Percentiles rank a stretch among this genome's conserved stretches.
Conservation (phyloP, 202 grass and related monocot genomes). For the Elaeis oleifera region DNA sequence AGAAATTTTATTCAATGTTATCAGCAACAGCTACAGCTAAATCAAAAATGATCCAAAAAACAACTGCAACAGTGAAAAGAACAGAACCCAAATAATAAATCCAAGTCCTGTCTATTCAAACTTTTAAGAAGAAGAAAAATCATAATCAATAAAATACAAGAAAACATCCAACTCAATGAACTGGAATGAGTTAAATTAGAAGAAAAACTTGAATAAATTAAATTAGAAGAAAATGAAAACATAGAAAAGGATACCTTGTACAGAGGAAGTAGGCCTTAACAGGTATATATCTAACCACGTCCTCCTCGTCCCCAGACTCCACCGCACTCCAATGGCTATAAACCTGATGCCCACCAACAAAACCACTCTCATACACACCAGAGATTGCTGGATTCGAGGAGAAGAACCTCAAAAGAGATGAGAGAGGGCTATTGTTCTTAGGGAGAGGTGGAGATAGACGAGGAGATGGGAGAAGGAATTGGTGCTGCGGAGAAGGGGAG, state of each 20-base stretch:
- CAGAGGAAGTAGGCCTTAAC: slow-evolving; percentile 89
- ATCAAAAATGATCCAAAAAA: neutral
- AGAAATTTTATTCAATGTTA: no score
- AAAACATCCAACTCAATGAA: no score
- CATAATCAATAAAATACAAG: neutral
- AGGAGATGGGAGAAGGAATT: neutral
- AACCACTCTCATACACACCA: slow-evolving; percentile 14
- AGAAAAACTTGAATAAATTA: neutral
- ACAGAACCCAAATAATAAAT: neutral
- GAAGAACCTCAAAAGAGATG: slow-evolving; percentile 20
- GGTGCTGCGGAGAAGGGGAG: slow-evolving; percentile 1
- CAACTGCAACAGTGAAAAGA: neutral
- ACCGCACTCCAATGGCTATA: neutral
- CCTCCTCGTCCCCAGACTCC: slow-evolving; percentile 22
- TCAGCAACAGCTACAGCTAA: neutral
- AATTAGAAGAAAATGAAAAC: neutral
- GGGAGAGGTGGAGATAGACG: neutral
- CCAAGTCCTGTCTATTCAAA: neutral
- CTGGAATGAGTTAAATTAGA: neutral
- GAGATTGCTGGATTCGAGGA: slow-evolving; percentile 12
- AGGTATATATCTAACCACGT: slow-evolving; percentile 52
- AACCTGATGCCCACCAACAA: slow-evolving; percentile 3
- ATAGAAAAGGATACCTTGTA: slow-evolving; percentile 45
- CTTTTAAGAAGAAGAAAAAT: slow-evolving; percentile 8
- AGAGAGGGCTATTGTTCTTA: neutral